Evolutionary conservation across 2,329 filamentous ascomycete species (phyloP), one percentile per base, ranked within the genome.

Genomic region (Xylariaceae sp.): DNA sequence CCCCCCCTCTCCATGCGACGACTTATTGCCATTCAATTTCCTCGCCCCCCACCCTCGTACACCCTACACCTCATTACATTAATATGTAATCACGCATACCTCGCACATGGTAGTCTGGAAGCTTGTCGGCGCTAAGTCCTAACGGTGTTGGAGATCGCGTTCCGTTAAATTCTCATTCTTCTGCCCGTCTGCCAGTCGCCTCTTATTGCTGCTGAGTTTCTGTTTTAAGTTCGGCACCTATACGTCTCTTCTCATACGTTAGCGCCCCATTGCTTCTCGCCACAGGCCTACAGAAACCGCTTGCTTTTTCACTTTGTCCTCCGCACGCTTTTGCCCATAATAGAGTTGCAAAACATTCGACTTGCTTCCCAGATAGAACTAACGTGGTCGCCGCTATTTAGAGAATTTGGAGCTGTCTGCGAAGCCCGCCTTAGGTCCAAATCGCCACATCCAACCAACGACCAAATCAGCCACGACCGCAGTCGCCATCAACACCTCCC

Each of bases 11-110:
- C 57, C 51, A 56, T 62, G 62, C 50, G 55, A 60, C 50, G 55
- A 55, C 55, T 37, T 45, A 45, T 45, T 59, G 60, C 64, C 65
- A 61, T 68, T 62, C 62, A 64, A 63, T 45, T 45, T 65, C 62
- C 62, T 62, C 60, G 60, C 54, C 59, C 48, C 34, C 53, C 46
- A 29, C 51, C 55, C 57, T 64, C 55, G 57, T 45, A 45, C 43
- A 45, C 43, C 59, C 57, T 57, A 44, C 55, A 47, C 51, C 59
- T 56, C 56, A 59, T 54, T 56, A 60, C 56, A 51, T 60, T 59
- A 61, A 63, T 64, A 68, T 68, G 66, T 69, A 69, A 68, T 69
- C 66, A 66, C 58, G 57, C 64, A 64, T 65, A 62, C 57, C 60
- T 64, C 60, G 50, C 39, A 47, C 47, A 64, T 63, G 56, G 62